Conservation (phyloP, 345 rosid species). For the Eucalyptus dawsonii region DNA sequence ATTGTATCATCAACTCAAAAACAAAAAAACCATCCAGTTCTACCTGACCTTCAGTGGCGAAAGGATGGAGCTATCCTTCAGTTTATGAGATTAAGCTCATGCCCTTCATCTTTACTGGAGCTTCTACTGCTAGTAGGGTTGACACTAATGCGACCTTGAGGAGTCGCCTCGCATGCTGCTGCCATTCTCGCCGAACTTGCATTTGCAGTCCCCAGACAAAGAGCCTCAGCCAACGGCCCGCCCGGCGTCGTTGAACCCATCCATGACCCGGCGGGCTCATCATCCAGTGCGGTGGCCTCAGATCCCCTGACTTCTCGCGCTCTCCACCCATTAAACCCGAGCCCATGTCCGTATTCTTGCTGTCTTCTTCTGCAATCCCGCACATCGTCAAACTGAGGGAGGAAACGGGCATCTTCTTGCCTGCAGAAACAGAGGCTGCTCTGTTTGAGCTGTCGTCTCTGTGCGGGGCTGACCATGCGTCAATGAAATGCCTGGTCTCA, state of each 20-base stretch:
- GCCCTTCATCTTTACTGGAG: neutral
- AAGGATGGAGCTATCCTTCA: neutral
- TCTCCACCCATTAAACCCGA: conserved; percentile 9
- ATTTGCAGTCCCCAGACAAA: conserved; percentile 26
- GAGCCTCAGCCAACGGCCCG: conserved; percentile 49
- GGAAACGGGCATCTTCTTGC: conserved; percentile 16
- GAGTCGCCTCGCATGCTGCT: neutral
- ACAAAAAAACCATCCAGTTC: neutral
- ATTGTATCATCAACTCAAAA: neutral
- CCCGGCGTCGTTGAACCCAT: conserved; percentile 35
- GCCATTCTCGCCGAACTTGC: conserved; percentile 3
- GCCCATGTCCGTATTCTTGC: conserved; percentile 10
- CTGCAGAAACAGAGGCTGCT: conserved; percentile 3
- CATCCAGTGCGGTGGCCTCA: conserved; percentile 27
- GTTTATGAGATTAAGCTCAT: neutral
- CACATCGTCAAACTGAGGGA: conserved; percentile 55
- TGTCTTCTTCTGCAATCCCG: conserved; percentile 5
- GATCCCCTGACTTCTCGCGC: neutral
- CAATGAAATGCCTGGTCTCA: conserved; percentile 56
- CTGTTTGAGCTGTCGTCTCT: neutral
- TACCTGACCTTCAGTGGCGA: neutral
- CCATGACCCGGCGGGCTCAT: conserved; percentile 11
- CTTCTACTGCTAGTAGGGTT: conserved; percentile 7
- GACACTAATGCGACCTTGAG: conserved; percentile 3
- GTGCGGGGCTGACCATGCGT: conserved; percentile 29